Evolutionary conservation across 306 rosid species (phyloP).

Genomic region (Albizia julibrissin): DNA sequence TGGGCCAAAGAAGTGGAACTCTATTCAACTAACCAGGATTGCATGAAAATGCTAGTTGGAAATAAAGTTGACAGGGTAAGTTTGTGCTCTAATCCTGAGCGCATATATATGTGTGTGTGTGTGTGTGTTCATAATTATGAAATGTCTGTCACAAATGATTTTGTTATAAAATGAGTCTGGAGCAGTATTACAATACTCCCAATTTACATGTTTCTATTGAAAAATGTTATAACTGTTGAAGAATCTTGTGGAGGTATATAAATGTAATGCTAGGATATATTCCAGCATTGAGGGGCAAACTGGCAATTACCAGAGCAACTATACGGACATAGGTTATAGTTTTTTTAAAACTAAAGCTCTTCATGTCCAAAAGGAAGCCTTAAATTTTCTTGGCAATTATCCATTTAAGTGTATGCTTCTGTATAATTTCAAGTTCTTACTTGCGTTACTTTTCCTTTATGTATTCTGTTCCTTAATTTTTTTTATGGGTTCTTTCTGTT

Average conservation of each 20-base stretch:
- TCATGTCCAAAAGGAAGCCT: background rate
- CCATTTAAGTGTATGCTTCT: background rate
- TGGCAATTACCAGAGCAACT: background rate
- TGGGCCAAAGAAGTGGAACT: constrained; percentile 94
- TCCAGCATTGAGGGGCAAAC: background rate
- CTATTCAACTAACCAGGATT: constrained; percentile 75
- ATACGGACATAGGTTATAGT: background rate
- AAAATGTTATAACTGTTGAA: constrained; percentile 4
- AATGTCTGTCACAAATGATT: background rate
- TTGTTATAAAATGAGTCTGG: background rate
- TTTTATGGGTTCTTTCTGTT: constrained; percentile 6
- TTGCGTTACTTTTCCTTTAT: background rate
- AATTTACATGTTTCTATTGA: background rate
- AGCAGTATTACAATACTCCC: background rate
- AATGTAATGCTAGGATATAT: background rate
- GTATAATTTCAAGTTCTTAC: background rate
- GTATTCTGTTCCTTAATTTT: background rate
- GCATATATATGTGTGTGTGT: background rate
- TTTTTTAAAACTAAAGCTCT: background rate
- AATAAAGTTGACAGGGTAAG: constrained; percentile 93
- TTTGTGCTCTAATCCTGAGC: constrained; percentile 20
- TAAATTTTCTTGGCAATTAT: constrained; percentile 5
- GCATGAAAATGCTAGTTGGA: constrained; percentile 94
- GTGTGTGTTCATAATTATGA: constrained; percentile 3
- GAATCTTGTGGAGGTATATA: background rate